phyloP scores from a whole-genome alignment of 2,329 filamentous ascomycete genomes.

The Fusarium verticillioides region DNA sequence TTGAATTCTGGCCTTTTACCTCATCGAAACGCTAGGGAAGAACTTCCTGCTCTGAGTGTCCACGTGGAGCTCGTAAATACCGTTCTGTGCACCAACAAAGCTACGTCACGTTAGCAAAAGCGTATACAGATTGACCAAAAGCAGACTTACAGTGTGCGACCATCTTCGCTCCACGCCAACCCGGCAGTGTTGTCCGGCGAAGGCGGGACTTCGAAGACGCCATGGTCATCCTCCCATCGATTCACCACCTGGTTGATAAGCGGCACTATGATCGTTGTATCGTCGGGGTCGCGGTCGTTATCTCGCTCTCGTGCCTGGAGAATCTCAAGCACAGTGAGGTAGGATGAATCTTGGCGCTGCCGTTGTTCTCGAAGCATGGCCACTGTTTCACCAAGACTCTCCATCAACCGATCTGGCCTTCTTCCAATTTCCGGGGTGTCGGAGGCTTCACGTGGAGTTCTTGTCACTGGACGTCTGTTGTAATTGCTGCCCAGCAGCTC shows the following conservation, averaged over 20 bases:
- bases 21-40: slow-evolving; percentile 65
- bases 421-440: slow-evolving; percentile 28
- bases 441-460: slow-evolving; percentile 49
- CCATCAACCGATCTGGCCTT: slow-evolving; percentile 49
- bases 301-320: slow-evolving; percentile 50
- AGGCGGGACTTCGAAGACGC: slow-evolving; percentile 56
- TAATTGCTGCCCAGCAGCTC: slow-evolving; percentile 52
- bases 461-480: slow-evolving; percentile 49
- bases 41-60: slow-evolving; percentile 71
- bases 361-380: slow-evolving; percentile 51
- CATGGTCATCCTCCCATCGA: slow-evolving; percentile 56
- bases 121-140: not conserved
- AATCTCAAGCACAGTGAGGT: slow-evolving; percentile 53
- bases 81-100: slow-evolving; percentile 74
- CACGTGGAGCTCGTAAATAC: slow-evolving; percentile 79
- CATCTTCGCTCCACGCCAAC: slow-evolving; percentile 71
- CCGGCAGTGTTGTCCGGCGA: slow-evolving; percentile 70
- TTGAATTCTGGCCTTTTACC: slow-evolving; percentile 52
- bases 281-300: slow-evolving; percentile 49
- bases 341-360: slow-evolving; percentile 51
- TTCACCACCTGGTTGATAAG: slow-evolving; percentile 53
- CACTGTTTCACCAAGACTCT: slow-evolving; percentile 51
- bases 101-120: slow-evolving; percentile 51
- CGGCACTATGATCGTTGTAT: slow-evolving; percentile 51
- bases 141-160: slow-evolving; percentile 65